phyloP scores from a whole-genome alignment of 2,329 filamentous ascomycete genomes.

The Chaetomiaceae sp. region DNA sequence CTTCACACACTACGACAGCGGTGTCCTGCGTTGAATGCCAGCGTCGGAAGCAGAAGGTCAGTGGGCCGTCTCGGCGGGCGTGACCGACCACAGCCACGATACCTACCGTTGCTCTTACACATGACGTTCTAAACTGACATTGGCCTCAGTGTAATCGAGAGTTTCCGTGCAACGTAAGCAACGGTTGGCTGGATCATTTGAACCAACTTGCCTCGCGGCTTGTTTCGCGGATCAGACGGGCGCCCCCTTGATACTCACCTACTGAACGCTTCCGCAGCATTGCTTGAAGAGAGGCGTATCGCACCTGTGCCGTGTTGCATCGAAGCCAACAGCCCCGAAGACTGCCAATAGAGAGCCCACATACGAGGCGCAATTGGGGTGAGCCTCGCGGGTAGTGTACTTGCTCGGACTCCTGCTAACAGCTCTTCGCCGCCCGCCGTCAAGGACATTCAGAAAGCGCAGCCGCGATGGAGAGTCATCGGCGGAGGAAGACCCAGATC shows the following conservation, averaged over 20 bases:
- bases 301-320: constrained; percentile 40
- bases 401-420: constrained; percentile 6
- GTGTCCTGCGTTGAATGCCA: constrained; percentile 42
- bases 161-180: constrained; percentile 47
- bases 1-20: background rate
- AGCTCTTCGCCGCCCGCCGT: background rate
- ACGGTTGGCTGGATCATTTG: too few relatives aligned
- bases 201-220: too few relatives aligned
- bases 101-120: background rate
- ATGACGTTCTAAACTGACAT: background rate
- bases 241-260: too few relatives aligned
- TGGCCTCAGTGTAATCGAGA: constrained; percentile 40
- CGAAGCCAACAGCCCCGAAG: constrained; percentile 12
- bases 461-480: constrained; percentile 14
- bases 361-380: constrained; percentile 15
- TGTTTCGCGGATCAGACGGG: too few relatives aligned
- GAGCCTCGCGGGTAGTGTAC: too few relatives aligned
- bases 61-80: background rate
- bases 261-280: too few relatives aligned
- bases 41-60: constrained; percentile 44
- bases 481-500: constrained; percentile 8
- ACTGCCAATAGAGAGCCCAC: constrained; percentile 28
- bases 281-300: constrained; percentile 42
- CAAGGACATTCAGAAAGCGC: constrained; percentile 23
- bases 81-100: too few relatives aligned